phyloP scores from a whole-genome alignment of 345 rosid genomes.

The Eucalyptus marginata region DNA sequence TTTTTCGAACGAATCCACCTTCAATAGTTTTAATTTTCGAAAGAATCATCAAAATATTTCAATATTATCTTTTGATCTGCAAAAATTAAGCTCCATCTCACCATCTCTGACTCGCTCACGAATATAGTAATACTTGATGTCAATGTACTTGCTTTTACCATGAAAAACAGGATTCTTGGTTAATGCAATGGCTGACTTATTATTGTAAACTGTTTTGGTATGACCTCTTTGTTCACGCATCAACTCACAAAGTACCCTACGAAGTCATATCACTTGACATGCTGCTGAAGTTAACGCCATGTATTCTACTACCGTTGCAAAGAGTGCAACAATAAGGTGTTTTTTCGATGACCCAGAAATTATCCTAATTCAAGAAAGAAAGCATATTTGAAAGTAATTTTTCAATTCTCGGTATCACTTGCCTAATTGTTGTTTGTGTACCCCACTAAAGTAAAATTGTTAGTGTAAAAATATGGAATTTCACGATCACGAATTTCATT shows the following conservation, averaged over 20 bases:
- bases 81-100: background rate
- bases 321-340: background rate
- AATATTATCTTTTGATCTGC: rapidly evolving
- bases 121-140: background rate
- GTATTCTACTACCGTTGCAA: background rate
- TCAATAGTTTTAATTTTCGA: background rate
- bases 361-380: background rate
- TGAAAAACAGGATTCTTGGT: background rate
- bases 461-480: background rate
- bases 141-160: background rate
- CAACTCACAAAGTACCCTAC: background rate
- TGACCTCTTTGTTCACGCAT: background rate
- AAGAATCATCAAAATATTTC: background rate
- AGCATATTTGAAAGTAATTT: background rate
- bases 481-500: background rate
- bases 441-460: background rate
- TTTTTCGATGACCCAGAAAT: background rate
- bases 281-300: background rate
- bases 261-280: background rate
- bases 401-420: background rate
- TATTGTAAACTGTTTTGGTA: background rate
- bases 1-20: background rate
- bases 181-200: background rate
- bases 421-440: background rate
- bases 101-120: rapidly evolving